A percentile compares a stretch with the other conserved stretches of the same genome.
These are phyloP conservation scores for Phytophthora hybrid DNA, from an alignment of 352 stramenopile species.

Conservation along the genomic window DNA sequence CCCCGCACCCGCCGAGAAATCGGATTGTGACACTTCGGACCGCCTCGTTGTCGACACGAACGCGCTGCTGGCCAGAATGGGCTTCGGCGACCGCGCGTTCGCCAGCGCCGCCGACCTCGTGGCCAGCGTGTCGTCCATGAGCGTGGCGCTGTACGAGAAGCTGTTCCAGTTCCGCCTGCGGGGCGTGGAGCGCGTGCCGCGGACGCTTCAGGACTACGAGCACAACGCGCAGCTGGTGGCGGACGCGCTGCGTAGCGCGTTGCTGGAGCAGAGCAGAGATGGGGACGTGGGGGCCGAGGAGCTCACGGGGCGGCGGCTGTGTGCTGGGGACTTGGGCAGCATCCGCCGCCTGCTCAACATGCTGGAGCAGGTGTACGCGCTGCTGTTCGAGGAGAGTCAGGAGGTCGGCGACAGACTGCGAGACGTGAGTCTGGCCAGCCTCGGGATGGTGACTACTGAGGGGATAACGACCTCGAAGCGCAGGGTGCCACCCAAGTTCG, in stretches of 20 bases:
- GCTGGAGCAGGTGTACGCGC: constrained; percentile 64
- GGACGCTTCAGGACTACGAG: constrained; percentile 76
- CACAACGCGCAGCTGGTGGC: constrained; percentile 90
- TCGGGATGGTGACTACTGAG: constrained; percentile 16
- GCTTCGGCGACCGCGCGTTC: constrained; percentile 87
- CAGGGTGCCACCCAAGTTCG: constrained; percentile 28
- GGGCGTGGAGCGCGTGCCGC: constrained; percentile 70
- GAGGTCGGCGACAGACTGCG: constrained; percentile 28
- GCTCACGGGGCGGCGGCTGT: constrained; percentile 67
- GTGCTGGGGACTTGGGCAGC: constrained; percentile 57
- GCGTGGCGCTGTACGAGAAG: constrained; percentile 92
- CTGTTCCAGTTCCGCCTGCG: constrained; percentile 90
- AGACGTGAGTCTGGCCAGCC: constrained; percentile 34
- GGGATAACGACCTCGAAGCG: background rate
- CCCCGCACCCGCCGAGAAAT: constrained; percentile 19
- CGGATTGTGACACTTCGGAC: constrained; percentile 6
- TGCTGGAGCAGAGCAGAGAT: constrained; percentile 69
- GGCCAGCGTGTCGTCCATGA: constrained; percentile 91
- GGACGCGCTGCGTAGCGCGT: constrained; percentile 70
- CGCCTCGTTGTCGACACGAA: constrained; percentile 65
- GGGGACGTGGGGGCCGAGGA: constrained; percentile 36
- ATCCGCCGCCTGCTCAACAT: constrained; percentile 63
- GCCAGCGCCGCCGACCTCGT: constrained; percentile 77
- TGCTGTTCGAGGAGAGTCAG: constrained; percentile 60
- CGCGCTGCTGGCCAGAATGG: constrained; percentile 75